Percentiles rank a stretch among this genome's conserved stretches.
phyloP scores from a whole-genome alignment of 2,329 filamentous ascomycete species.

The Chaetomiaceae sp. region DNA sequence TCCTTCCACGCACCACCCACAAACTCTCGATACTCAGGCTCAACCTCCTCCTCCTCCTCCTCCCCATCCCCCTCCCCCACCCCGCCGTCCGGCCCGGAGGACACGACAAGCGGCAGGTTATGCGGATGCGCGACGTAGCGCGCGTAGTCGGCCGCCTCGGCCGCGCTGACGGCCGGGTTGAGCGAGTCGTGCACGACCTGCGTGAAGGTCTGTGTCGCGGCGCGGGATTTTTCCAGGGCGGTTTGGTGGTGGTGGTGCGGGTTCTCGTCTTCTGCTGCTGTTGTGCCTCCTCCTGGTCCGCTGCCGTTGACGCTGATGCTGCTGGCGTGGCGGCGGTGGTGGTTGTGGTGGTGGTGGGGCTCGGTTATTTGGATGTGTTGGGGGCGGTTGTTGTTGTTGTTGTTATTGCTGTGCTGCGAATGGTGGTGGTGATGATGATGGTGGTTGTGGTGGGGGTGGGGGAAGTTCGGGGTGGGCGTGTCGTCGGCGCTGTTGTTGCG shows the following conservation, averaged over 20 bases:
- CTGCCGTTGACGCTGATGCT: not conserved
- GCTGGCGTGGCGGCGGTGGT: conserved; percentile 1
- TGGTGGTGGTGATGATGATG: conserved; percentile 4
- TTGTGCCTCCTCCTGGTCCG: no score
- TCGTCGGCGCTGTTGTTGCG: conserved; percentile 12
- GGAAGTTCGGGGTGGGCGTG: not conserved
- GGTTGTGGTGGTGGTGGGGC: not conserved
- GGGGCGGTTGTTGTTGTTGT: not conserved
- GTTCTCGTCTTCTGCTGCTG: no score
- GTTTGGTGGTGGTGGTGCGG: conserved; percentile 40
- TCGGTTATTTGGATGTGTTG: no score
- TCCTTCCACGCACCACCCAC: conserved; percentile 63
- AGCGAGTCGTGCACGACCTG: conserved; percentile 82
- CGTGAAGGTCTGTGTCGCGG: conserved; percentile 82
- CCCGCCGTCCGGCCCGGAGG: conserved; percentile 55
- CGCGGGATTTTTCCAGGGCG: conserved; percentile 68
- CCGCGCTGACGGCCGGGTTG: conserved; percentile 71
- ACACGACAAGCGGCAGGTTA: conserved; percentile 77
- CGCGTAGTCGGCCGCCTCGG: conserved; percentile 80
- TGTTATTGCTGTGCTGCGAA: not conserved
- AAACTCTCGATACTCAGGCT: conserved; percentile 74
- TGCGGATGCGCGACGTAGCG: conserved; percentile 87
- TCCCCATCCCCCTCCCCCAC: conserved; percentile 29
- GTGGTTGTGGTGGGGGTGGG: conserved; percentile 1
- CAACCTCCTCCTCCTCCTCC: conserved; percentile 37